Evolutionary conservation across 2,329 filamentous ascomycete species (phyloP), one percentile per base, ranked within the genome.

Genomic region (Clonostachys chloroleuca): DNA sequence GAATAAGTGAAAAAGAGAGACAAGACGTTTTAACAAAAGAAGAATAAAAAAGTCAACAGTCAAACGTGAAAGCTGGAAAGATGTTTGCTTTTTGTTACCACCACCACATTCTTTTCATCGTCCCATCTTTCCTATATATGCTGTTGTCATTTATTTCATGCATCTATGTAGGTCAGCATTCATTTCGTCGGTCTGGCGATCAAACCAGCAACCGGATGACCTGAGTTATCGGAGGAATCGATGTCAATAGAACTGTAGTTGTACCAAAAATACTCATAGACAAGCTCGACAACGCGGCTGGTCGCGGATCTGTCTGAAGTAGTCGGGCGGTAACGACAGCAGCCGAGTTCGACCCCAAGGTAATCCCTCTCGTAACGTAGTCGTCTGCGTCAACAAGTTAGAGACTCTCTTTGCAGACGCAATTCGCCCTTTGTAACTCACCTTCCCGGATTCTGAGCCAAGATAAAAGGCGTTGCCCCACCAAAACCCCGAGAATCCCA

Each of bases 211-310:
- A 30, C 24, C 24, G 24, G 24, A 30, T 10, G 10, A 30, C 24
- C 24, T 30, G 24, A 30, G 8, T 30, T 30, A 81, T 69, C 0
- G 73, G 69, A 12, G 79, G 77, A 36, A 83, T 73, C 1, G 78
- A 79, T 2, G 79, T 83, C 53, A 82, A 72, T 5, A 80, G 61
- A 14, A 83, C 72, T 0, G 77, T 82, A 13, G 82, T 74, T 3
- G 79, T 78, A 9, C 80, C 79, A 54, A 84, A 82, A 7, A 83
- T 53, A 44, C 73, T 78, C 81, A 84, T 83, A 1, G 77, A 77
- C 20, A 84, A 60, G 52, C 76, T 81, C 17, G 76, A 78, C 44
- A 83, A 62, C 16, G 81, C 79, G 1, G 80, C 81, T 6, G 79
- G 80, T 40, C 80, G 69, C 1, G 78, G 79, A 51, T 84, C 80